Conservation (phyloP, 495 filamentous ascomycete genomes). For the Evansstolkia leycettana region DNA sequence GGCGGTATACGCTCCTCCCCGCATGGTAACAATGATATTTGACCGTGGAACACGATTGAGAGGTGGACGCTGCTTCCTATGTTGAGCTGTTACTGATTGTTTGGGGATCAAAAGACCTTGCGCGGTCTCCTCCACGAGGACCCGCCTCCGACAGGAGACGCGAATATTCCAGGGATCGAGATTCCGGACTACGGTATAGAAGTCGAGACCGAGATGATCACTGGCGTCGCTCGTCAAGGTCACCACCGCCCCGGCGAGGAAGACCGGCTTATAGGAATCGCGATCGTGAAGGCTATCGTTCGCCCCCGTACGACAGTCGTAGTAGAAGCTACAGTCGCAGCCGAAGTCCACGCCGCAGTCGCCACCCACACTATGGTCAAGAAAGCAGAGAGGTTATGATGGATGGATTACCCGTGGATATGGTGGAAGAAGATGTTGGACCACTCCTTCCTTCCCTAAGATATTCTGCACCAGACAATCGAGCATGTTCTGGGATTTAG, state of each 20-base stretch:
- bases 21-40: conserved; percentile 19
- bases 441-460: conserved; percentile 29
- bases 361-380: conserved; percentile 32
- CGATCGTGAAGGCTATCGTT: conserved; percentile 43
- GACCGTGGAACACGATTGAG: conserved; percentile 4
- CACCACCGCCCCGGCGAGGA: conserved; percentile 21
- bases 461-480: conserved; percentile 2
- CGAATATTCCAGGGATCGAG: conserved; percentile 23
- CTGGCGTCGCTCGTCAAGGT: conserved; percentile 22
- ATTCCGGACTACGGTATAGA: conserved; percentile 20
- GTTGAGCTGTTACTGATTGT: conserved; percentile 15
- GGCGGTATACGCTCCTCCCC: conserved; percentile 34
- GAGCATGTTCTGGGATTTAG: conserved; percentile 1
- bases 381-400: conserved; percentile 50
- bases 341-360: conserved; percentile 27
- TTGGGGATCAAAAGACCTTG: conserved; percentile 21
- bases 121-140: conserved; percentile 27
- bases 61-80: conserved; percentile 1
- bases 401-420: conserved; percentile 46
- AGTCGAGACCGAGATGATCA: conserved; percentile 30
- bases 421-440: conserved; percentile 52
- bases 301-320: conserved; percentile 30
- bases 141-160: conserved; percentile 25
- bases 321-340: conserved; percentile 34
- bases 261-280: conserved; percentile 39